Percentiles rank a stretch among this genome's conserved stretches.
These are phyloP conservation scores for Carex scoparia DNA, from an alignment of 176 grass and related monocot species.

Conservation along the genomic window DNA sequence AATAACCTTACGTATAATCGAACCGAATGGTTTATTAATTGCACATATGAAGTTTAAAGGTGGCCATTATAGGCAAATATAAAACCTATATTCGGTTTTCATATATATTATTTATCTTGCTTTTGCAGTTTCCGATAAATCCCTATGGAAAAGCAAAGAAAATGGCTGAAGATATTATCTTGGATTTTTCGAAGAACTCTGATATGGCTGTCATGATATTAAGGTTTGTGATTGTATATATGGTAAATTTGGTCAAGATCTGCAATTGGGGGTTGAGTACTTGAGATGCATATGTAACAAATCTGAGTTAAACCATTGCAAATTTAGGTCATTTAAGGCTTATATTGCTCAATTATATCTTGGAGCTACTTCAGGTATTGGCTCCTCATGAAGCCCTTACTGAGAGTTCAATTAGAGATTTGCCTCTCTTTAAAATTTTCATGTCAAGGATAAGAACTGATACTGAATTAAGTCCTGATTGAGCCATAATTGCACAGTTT, in stretches of 20 bases:
- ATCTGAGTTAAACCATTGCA: neutral
- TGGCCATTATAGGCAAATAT: neutral
- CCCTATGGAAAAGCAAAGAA: conserved; percentile 97
- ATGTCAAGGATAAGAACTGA: neutral
- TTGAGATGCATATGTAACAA: neutral
- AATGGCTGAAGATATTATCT: conserved; percentile 97
- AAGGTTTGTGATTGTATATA: conserved; percentile 40
- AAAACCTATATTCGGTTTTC: neutral
- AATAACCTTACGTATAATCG: neutral
- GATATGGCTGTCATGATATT: conserved; percentile 98
- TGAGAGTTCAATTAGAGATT: neutral
- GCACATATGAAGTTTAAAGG: neutral
- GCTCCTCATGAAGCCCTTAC: neutral
- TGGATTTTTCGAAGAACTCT: conserved; percentile 83
- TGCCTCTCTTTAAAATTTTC: neutral
- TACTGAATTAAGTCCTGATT: neutral
- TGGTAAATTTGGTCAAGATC: neutral
- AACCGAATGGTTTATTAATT: neutral
- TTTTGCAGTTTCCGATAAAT: conserved; percentile 75
- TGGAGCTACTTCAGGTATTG: neutral
- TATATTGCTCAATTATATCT: neutral
- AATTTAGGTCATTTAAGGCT: neutral
- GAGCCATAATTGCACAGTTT: neutral
- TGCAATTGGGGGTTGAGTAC: neutral
- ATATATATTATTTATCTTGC: conserved; percentile 8